Base-by-base conservation (phyloP, 2,329 filamentous ascomycete species). In the Xylariales sp. region DNA sequence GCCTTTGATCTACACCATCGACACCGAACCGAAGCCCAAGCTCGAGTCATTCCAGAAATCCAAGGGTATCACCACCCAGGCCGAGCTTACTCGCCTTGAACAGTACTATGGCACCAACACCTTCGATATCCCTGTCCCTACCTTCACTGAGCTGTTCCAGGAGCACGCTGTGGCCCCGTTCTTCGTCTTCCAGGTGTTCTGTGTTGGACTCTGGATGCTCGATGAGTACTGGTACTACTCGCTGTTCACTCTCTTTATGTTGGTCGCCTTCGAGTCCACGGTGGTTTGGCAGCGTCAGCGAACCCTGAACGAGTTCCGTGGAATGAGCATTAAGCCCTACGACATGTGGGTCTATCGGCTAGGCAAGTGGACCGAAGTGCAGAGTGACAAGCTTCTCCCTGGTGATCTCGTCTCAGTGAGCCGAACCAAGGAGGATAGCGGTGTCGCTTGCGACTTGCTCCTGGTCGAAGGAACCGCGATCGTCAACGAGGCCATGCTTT, bases 171-270 rank as follows among this genome's bases (percentile, higher is more conserved):
- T 98, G 16, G 94, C 94, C 16, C 93, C 93, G 5, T 98, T 98
- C 73, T 98, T 98, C 66, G 90, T 98, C 46, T 98, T 98, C 69
- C 93, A 98, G 72, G 75, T 98, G 44, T 98, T 98, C 71, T 98
- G 94, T 54, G 93, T 98, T 41, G 94, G 93, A 13, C 70, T 98
- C 44, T 98, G 93, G 93, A 88, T 97, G 82, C 70, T 98, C 58
- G 93, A 98, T 58, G 94, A 98, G 66, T 98, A 97, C 68, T 98
- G 94, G 93, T 98, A 98, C 72, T 98, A 98, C 69, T 97, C 93
- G 44, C 78, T 98, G 15, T 98, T 98, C 65, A 98, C 94, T 1
- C 81, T 98, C 16, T 90, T 97, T 69, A 98, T 98, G 94, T 79
- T 98, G 40, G 88, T 98, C 50, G 83, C 81, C 42, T 98, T 98